A percentile compares a stretch with the other conserved stretches of the same genome.
Conservation (phyloP, 1,284 basidiomycete genomes). For the Ganoderma lingzhi region DNA sequence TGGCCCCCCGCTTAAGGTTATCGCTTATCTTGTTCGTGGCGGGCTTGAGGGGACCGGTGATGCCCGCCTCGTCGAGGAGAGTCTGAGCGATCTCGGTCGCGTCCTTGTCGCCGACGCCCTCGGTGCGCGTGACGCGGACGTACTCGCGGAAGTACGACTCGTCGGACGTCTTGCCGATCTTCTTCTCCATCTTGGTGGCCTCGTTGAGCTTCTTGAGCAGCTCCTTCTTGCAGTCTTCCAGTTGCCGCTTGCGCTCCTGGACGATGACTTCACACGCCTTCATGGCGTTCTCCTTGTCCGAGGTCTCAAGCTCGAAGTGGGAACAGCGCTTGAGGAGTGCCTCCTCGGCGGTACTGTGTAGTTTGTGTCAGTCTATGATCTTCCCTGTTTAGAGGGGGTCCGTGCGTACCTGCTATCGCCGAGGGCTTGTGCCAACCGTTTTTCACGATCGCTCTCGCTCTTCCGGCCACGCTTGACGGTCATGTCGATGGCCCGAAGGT, state of each 20-base stretch:
- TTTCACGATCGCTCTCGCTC: constrained; percentile 91
- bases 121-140: constrained; percentile 69
- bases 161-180: constrained; percentile 65
- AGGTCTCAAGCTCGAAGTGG: constrained; percentile 89
- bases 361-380: constrained; percentile 4
- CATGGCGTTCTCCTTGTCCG: constrained; percentile 78
- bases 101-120: constrained; percentile 80
- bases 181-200: constrained; percentile 73
- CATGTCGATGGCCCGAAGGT: constrained; percentile 90
- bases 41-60: constrained; percentile 45
- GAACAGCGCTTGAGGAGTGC: constrained; percentile 93
- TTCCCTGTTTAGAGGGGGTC: background rate
- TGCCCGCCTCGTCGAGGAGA: constrained; percentile 71
- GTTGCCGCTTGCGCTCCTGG: constrained; percentile 79
- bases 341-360: constrained; percentile 81
- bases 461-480: constrained; percentile 86
- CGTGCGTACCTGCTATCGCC: constrained; percentile 84
- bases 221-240: constrained; percentile 82
- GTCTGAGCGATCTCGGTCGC: constrained; percentile 67
- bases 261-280: constrained; percentile 94
- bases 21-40: constrained; percentile 44
- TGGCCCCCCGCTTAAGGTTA: constrained; percentile 46
- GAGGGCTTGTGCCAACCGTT: constrained; percentile 85
- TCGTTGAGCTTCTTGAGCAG: constrained; percentile 72
- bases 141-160: constrained; percentile 85